Conservation (phyloP, 202 grass and related monocot species). For the Cymbopogon flexuosus region DNA sequence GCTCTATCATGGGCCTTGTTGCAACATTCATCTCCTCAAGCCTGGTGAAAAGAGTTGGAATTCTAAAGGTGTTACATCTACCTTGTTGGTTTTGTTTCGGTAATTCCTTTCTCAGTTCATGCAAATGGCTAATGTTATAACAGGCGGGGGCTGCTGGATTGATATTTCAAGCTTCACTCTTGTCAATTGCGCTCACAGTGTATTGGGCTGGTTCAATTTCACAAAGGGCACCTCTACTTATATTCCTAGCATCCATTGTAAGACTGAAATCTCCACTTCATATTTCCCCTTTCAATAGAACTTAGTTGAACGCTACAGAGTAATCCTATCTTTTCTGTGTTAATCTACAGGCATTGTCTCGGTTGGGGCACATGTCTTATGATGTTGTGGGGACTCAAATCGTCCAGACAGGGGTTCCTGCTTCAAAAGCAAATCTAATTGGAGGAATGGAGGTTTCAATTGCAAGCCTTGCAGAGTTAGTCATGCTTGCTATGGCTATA, state of each 20-base stretch:
- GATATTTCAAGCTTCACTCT: conserved; percentile 84
- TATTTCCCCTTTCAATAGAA: conserved; percentile 4
- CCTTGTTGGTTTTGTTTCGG: background rate
- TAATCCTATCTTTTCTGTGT: conserved; percentile 3
- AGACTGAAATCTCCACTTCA: conserved; percentile 25
- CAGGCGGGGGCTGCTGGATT: conserved; percentile 94
- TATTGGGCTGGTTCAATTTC: conserved; percentile 84
- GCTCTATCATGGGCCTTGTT: conserved; percentile 89
- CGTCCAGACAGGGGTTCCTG: conserved; percentile 77
- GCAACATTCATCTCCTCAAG: conserved; percentile 83
- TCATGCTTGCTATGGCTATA: conserved; percentile 90
- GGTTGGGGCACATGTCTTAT: conserved; percentile 94
- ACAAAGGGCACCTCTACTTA: conserved; percentile 52
- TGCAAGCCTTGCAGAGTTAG: conserved; percentile 86
- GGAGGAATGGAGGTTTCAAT: conserved; percentile 90
- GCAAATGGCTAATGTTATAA: conserved; percentile 24
- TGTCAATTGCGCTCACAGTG: conserved; percentile 53
- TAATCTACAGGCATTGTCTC: conserved; percentile 64
- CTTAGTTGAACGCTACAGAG: background rate
- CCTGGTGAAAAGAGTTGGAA: conserved; percentile 84
- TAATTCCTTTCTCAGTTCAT: background rate
- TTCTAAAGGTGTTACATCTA: conserved; percentile 69
- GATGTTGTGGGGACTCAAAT: conserved; percentile 95
- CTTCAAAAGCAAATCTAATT: conserved; percentile 90
- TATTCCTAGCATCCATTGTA: conserved; percentile 87